phyloP scores from a whole-genome alignment of 2,329 filamentous ascomycete species.

The Monosporascus ibericus region DNA sequence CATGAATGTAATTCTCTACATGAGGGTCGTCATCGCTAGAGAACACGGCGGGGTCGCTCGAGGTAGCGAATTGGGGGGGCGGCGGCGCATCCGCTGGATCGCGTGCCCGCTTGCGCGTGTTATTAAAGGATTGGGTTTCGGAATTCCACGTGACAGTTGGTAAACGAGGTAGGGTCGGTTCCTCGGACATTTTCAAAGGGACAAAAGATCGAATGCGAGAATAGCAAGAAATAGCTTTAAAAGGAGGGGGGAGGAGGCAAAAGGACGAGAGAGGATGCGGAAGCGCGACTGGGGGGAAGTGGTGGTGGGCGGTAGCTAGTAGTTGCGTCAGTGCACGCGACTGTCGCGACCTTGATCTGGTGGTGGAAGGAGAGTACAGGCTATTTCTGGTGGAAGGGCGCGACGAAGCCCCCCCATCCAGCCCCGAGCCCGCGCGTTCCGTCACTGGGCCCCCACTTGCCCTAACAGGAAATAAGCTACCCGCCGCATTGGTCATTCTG shows the following conservation, averaged over 20 bases:
- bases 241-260: slow-evolving; percentile 1
- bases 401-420: neutral
- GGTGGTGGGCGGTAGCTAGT: neutral
- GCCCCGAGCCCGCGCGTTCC: neutral
- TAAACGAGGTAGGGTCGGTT: slow-evolving; percentile 30
- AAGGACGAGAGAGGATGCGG: slow-evolving; percentile 1
- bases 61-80: slow-evolving; percentile 44
- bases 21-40: slow-evolving; percentile 67
- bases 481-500: neutral
- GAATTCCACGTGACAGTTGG: slow-evolving; percentile 26
- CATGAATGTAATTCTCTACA: slow-evolving; percentile 56
- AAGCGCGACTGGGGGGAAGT: neutral
- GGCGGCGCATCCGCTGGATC: slow-evolving; percentile 19
- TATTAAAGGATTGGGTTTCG: slow-evolving; percentile 22
- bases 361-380: neutral
- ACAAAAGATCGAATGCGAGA: neutral
- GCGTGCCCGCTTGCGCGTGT: slow-evolving; percentile 35
- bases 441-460: neutral
- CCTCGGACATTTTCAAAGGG: slow-evolving; percentile 25
- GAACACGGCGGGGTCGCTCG: slow-evolving; percentile 66
- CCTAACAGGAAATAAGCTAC: neutral
- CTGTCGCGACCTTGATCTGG: neutral
- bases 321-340: neutral
- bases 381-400: neutral
- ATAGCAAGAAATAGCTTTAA: neutral